Base-by-base conservation (phyloP, 495 filamentous ascomycete genomes). In the Rhizodiscina lignyota region DNA sequence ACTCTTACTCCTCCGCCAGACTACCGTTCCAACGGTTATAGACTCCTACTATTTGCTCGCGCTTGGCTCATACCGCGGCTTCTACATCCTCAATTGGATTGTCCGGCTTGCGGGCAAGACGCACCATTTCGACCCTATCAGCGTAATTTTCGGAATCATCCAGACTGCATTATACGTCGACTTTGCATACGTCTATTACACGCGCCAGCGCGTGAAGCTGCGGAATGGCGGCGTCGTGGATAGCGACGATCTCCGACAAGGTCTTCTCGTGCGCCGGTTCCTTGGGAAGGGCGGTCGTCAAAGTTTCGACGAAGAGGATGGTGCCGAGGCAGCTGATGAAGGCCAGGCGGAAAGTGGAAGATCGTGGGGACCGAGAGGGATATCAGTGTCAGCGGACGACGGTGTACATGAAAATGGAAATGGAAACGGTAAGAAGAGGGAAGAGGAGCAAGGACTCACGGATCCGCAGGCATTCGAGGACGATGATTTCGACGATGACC, bases 131-230 rank as follows among this genome's bases (percentile, higher is more conserved):
- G 82, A 89, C 43, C 66, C 68, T n/a, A 65, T 86, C 21, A 66
- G 75, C 6, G 64, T 85, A 39, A 62, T 89, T 34, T 94, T 91
- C 53, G 89, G 87, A 24, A 59, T 92, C 41, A 61, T 96, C 18
- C 91, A 97, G 59, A 94, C 87, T 0, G 72, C 74, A 1, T 70
- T 96, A 35, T 94, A 96, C 52, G 50, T 85, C 43, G 91, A 97
- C 53, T 97, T 97, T 51, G 83, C 79, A 18, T 94, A 86, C 85
- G 83, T 97, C 0, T 97, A 97, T 61, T 94, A 79, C 60, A 77
- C 77, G 3, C 67, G 89, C 23, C 91, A 96, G 59, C 70, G 83
- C 22, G 86, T 97, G 47, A 94, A 94, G 70, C 75, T 97, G 3
- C 69, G 89, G 30, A 75, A 77, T 40, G 87, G 87, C 38, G 85